phyloP scores from a whole-genome alignment of 495 filamentous ascomycete species.

The Ramalina peruviana region DNA sequence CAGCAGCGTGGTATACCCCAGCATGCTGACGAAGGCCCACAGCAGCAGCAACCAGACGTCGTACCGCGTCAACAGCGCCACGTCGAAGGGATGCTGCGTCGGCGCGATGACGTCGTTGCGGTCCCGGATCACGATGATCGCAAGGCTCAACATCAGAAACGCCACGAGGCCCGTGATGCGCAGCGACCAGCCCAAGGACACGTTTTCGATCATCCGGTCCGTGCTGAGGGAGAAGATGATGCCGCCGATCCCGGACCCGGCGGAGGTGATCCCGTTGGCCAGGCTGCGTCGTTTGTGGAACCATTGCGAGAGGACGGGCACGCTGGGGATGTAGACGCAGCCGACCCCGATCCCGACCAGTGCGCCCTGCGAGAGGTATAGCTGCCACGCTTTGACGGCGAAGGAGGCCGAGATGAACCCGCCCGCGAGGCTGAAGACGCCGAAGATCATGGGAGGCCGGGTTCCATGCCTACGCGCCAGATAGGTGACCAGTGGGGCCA shows the following conservation, averaged over 20 bases:
- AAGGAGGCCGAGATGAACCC: conserved; percentile 35
- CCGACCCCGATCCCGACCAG: conserved; percentile 38
- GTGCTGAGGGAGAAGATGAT: conserved; percentile 34
- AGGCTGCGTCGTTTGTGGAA: conserved; percentile 34
- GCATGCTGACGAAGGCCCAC: conserved; percentile 34
- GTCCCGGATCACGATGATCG: conserved; percentile 27
- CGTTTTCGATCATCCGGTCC: conserved; percentile 30
- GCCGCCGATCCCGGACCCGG: conserved; percentile 38
- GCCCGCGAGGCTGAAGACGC: conserved; percentile 25
- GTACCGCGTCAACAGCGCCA: conserved; percentile 21
- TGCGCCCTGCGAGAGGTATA: conserved; percentile 37
- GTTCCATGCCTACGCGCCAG: conserved; percentile 25
- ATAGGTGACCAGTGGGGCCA: conserved; percentile 33
- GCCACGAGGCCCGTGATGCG: conserved; percentile 34
- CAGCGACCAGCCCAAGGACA: conserved; percentile 35
- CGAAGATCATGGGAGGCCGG: conserved; percentile 26
- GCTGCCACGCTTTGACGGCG: conserved; percentile 32
- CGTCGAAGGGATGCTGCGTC: conserved; percentile 20
- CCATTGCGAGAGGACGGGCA: conserved; percentile 37
- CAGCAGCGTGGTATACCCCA: conserved; percentile 36
- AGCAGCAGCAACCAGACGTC: conserved; percentile 31
- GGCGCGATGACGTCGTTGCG: conserved; percentile 27
- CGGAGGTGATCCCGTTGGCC: conserved; percentile 34
- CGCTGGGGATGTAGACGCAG: conserved; percentile 33
- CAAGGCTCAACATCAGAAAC: conserved; percentile 27